Evolutionary conservation across 1,284 basidiomycete genomes (phyloP).

Genomic region (Rhodotorula sp.): DNA sequence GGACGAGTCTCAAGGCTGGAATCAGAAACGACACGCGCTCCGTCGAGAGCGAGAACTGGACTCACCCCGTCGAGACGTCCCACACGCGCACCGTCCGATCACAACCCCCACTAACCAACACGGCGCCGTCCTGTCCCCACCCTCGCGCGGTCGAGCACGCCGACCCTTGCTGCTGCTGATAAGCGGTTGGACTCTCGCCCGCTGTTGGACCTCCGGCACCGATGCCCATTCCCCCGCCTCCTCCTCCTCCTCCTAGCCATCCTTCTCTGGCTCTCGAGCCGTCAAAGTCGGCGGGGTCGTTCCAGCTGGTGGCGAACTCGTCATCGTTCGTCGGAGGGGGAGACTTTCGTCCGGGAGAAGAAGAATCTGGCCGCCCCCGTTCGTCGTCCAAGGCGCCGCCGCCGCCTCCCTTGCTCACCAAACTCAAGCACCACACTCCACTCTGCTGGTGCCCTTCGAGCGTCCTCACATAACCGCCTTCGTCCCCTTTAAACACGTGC

Average conservation of each 20-base stretch:
- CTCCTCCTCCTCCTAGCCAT: neutral
- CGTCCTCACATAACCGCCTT: slow-evolving; percentile 73
- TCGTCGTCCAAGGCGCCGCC: neutral
- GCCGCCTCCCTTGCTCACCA: slow-evolving; percentile 55
- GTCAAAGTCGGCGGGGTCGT: neutral
- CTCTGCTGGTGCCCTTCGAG: slow-evolving; percentile 74
- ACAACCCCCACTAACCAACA: slow-evolving; percentile 89
- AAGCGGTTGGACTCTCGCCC: too few species aligned
- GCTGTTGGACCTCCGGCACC: slow-evolving; percentile 45
- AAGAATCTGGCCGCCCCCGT: neutral
- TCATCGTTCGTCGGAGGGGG: slow-evolving; percentile 3
- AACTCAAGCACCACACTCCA: slow-evolving; percentile 89
- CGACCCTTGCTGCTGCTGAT: slow-evolving; percentile 44
- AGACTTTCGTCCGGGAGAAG: neutral
- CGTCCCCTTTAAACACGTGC: slow-evolving; percentile 78
- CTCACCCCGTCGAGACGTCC: slow-evolving; percentile 81
- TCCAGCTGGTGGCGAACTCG: neutral
- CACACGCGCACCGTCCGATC: slow-evolving; percentile 87
- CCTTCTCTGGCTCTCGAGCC: too few species aligned
- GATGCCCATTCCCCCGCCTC: slow-evolving; percentile 44
- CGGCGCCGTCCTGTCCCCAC: slow-evolving; percentile 64
- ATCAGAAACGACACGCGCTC: too few species aligned
- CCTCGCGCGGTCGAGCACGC: slow-evolving; percentile 65
- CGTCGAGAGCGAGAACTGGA: slow-evolving; percentile 19
- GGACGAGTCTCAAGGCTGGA: too few species aligned